Evolutionary conservation across 2,329 filamentous ascomycete genomes (phyloP), one percentile per base, ranked within the genome.

Genomic region (Stemphylium beticola): DNA sequence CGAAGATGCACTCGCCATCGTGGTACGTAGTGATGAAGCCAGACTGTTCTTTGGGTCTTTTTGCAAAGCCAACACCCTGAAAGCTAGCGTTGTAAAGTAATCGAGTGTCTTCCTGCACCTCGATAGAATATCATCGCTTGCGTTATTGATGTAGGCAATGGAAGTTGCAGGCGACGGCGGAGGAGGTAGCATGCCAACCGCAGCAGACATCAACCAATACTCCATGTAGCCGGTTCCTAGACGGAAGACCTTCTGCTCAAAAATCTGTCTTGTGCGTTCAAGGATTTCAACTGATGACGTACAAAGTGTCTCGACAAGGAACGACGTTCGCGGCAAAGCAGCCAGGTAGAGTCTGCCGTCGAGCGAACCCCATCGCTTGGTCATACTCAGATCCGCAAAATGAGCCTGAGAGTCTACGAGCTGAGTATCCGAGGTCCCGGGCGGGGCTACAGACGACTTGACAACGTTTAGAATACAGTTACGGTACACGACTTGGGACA

Each of bases 181-280:
- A 17, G 56, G 44, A 2, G 72, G 72, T 14, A 75, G 64, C 55
- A 74, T 69, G 7, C 62, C 63, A 15, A 68, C 55, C 1, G 68
- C 68, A 15, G 73, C 66, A n/a, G 59, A 66, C 31, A 75, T 53
- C 8, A 73, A 56, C 65, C 70, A 74, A 49, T 64, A 73, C 44
- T 75, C 72, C 66, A 74, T 72, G 36, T 72, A 75, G 2, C 68
- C 73, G 2, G 70, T 73, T 8, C 72, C 73, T 10, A 75, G 58
- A 8, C 72, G 70, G 61, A 71, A 65, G 10, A 74, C 60, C 46
- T 75, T 75, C 6, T 64, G 47, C 34, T 76, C 73, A 38, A 71
- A 73, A 7, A 71, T 55, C 8, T 65, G 47, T 4, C 66, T 52
- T 0, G 67, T 64, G n/a, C 62, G 67, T 34, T 72, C 69, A 3